A percentile compares a stretch with the other conserved stretches of the same genome.
phyloP scores from a whole-genome alignment of 2,329 filamentous ascomycete genomes.

The Lasiodiplodia sp. region DNA sequence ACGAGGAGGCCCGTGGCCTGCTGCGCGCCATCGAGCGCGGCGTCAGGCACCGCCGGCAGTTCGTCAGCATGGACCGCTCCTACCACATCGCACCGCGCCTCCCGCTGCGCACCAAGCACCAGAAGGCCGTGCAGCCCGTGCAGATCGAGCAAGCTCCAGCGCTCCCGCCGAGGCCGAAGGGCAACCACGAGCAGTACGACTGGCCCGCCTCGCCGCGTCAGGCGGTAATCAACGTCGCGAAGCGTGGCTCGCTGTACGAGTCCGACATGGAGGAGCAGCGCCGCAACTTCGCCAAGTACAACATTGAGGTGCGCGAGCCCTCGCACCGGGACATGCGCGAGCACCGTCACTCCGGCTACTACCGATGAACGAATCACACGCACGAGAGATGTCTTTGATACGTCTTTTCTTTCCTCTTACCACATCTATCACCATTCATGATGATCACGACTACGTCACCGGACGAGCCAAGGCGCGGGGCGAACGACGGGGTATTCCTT shows the following conservation, averaged over 20 bases:
- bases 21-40: constrained; percentile 52
- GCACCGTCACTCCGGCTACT: constrained; percentile 48
- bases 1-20: constrained; percentile 49
- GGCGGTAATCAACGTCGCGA: constrained; percentile 32
- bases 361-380: constrained; percentile 33
- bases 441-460: constrained; percentile 23
- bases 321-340: constrained; percentile 44
- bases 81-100: constrained; percentile 52
- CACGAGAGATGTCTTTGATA: neutral
- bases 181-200: constrained; percentile 34
- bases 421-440: neutral
- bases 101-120: constrained; percentile 30
- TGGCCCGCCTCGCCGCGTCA: constrained; percentile 36
- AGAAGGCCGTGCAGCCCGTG: constrained; percentile 22
- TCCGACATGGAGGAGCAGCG: constrained; percentile 46
- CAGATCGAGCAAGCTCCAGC: constrained; percentile 17
- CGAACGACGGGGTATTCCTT: constrained; percentile 11
- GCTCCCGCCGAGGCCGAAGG: constrained; percentile 11
- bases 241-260: constrained; percentile 52
- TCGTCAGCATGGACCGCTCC: constrained; percentile 53
- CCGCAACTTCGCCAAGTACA: constrained; percentile 47
- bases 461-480: neutral
- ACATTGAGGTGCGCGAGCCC: constrained; percentile 52
- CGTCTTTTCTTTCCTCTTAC: constrained; percentile 11
- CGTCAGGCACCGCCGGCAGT: constrained; percentile 45